These are phyloP conservation scores for Globisporangium nodosum DNA, from an alignment of 352 stramenopile species.

Conservation along the genomic window DNA sequence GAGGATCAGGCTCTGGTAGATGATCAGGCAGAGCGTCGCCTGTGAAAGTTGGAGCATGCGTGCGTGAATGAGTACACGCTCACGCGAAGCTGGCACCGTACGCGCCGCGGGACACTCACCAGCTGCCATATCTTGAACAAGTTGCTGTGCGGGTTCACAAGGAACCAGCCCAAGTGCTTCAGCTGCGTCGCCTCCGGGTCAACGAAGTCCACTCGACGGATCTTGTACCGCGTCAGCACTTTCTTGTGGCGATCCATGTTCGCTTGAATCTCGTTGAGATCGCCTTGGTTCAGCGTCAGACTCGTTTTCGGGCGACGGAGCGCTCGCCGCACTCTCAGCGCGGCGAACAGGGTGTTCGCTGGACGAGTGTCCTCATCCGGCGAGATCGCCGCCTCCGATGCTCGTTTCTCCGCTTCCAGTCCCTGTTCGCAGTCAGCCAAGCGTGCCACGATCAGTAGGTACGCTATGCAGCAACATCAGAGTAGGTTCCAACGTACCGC, in stretches of 20 bases:
- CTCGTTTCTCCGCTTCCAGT: constrained; percentile 11
- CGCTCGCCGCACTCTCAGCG: constrained; percentile 42
- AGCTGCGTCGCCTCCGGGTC: constrained; percentile 28
- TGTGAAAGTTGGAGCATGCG: constrained; percentile 10
- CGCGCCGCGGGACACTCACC: constrained; percentile 19
- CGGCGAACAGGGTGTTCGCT: constrained; percentile 55
- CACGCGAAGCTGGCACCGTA: too few species aligned
- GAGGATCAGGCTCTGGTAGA: constrained; percentile 74
- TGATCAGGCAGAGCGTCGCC: constrained; percentile 63
- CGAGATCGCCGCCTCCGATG: not conserved
- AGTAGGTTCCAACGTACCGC: constrained; percentile 16
- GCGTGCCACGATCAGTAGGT: not conserved
- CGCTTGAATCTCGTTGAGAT: constrained; percentile 36
- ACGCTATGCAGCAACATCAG: not conserved
- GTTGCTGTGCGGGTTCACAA: constrained; percentile 65
- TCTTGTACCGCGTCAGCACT: constrained; percentile 71
- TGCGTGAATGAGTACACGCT: constrained; percentile 8
- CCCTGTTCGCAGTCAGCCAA: not conserved
- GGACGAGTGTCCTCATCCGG: constrained; percentile 3
- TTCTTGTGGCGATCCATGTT: constrained; percentile 69
- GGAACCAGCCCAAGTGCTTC: constrained; percentile 36
- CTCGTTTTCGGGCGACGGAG: constrained; percentile 33
- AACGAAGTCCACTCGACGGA: constrained; percentile 46
- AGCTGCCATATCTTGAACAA: constrained; percentile 77
- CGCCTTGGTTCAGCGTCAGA: not conserved